These are phyloP conservation scores for Penicillium digitatum DNA, from an alignment of 2,329 filamentous ascomycete genomes.

Conservation along the genomic window DNA sequence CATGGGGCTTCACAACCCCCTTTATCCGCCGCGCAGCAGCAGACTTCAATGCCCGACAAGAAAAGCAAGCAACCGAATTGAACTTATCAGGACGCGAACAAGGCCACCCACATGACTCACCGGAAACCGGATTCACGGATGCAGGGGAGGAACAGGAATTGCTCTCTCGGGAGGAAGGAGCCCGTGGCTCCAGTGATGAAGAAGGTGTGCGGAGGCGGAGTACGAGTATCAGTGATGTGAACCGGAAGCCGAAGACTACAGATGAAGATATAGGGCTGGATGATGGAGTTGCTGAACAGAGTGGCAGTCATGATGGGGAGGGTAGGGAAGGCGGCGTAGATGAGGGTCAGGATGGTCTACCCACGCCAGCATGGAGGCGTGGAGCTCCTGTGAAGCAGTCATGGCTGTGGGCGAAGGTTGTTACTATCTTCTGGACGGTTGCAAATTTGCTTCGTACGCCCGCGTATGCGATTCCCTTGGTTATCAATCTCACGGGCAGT, in stretches of 20 bases:
- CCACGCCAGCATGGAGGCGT: constrained; percentile 32
- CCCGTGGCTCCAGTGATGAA: not conserved
- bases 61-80: constrained; percentile 17
- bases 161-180: constrained; percentile 8
- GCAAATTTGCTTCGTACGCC: constrained; percentile 75
- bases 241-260: constrained; percentile 18
- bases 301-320: constrained; percentile 4
- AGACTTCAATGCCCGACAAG: constrained; percentile 61
- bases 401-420: constrained; percentile 60
- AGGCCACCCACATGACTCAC: constrained; percentile 5
- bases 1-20: constrained; percentile 88
- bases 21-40: constrained; percentile 87
- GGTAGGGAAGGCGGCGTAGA: constrained; percentile 7
- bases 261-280: constrained; percentile 45
- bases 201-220: constrained; percentile 13
- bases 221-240: constrained; percentile 9
- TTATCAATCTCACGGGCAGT: constrained; percentile 87
- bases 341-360: constrained; percentile 14
- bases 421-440: constrained; percentile 68
- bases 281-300: constrained; percentile 40
- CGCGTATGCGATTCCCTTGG: constrained; percentile 75
- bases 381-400: constrained; percentile 34
- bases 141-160: constrained; percentile 16
- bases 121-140: not conserved
- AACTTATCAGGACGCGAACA: constrained; percentile 4